Conservation (phyloP, 2,329 filamentous ascomycete genomes). For the Colletotrichum coccodes region DNA sequence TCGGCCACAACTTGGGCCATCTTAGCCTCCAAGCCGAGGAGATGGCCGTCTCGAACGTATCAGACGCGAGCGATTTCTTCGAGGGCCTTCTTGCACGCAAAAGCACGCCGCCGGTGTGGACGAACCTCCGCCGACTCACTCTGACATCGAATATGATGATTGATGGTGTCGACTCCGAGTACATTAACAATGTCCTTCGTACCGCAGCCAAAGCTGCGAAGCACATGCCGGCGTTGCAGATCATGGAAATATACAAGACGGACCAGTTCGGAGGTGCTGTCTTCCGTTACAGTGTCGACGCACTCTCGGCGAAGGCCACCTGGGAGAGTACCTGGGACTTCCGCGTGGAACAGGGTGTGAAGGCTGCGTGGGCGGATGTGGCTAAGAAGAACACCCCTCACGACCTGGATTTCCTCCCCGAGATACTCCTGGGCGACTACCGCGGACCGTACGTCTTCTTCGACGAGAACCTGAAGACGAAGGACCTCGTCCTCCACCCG, state of each 20-base stretch:
- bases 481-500: conserved; percentile 35
- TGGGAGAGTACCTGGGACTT: conserved; percentile 32
- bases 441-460: conserved; percentile 32
- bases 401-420: conserved; percentile 22
- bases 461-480: conserved; percentile 35
- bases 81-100: conserved; percentile 35
- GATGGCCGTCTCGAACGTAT: conserved; percentile 33
- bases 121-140: conserved; percentile 36
- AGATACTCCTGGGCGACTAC: conserved; percentile 25
- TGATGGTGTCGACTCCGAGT: conserved; percentile 31
- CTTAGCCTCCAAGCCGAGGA: conserved; percentile 33
- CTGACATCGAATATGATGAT: conserved; percentile 38
- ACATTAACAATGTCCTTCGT: conserved; percentile 37
- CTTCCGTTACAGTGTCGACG: conserved; percentile 39
- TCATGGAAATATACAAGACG: conserved; percentile 41
- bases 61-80: conserved; percentile 33
- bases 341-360: conserved; percentile 8
- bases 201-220: conserved; percentile 36
- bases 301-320: conserved; percentile 10
- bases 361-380: conserved; percentile 6
- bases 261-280: conserved; percentile 36
- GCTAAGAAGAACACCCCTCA: conserved; percentile 16
- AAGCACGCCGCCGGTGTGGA: conserved; percentile 34
- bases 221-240: conserved; percentile 38
- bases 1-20: conserved; percentile 30